A percentile compares a stretch with the other conserved stretches of the same genome.
These are phyloP conservation scores for Chytriomyces confervae DNA, from an alignment of 192 early-diverging fungal genomes.

Conservation along the genomic window DNA sequence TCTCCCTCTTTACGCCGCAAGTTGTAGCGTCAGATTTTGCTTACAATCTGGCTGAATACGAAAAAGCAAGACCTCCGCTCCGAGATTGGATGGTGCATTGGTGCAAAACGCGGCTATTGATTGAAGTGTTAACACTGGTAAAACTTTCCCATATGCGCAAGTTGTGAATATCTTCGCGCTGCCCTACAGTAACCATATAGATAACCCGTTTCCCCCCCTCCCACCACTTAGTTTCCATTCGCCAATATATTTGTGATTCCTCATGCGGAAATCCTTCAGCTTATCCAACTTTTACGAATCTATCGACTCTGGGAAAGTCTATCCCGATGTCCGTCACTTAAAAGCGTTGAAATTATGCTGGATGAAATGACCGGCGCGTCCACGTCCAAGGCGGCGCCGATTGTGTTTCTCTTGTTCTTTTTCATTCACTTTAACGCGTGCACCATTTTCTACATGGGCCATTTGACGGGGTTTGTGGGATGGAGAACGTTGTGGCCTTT, in stretches of 20 bases:
- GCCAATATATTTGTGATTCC: too few species aligned
- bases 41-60: neutral
- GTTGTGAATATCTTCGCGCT: too few species aligned
- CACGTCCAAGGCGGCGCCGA: conserved; percentile 31
- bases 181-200: too few species aligned
- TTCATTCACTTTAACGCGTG: conserved; percentile 52
- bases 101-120: neutral
- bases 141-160: too few species aligned
- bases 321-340: neutral
- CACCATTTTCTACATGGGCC: conserved; percentile 35
- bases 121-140: too few species aligned
- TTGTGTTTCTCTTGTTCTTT: conserved; percentile 24
- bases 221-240: too few species aligned
- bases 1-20: neutral
- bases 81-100: neutral
- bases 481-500: conserved; percentile 35
- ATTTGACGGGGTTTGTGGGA: conserved; percentile 22
- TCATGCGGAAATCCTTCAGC: neutral
- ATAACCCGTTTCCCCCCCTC: too few species aligned
- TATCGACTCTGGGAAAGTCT: neutral
- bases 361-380: conserved; percentile 34
- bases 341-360: neutral
- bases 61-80: neutral
- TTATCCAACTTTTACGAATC: neutral
- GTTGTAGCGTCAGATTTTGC: neutral